These are phyloP conservation scores for Fusarium graminum DNA, from an alignment of 2,329 filamentous ascomycete genomes.

Conservation along the genomic window DNA sequence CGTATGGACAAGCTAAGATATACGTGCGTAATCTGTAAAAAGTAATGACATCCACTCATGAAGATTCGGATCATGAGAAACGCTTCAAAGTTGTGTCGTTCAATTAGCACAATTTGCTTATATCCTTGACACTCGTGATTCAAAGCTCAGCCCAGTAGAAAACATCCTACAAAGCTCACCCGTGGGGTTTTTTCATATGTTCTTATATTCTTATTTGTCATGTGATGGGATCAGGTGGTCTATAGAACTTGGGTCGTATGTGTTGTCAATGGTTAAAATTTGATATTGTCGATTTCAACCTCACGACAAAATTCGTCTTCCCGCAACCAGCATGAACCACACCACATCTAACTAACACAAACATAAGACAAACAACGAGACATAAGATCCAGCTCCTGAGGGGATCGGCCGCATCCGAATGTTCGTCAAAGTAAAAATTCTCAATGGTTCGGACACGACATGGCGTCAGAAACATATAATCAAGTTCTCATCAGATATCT, in stretches of 20 bases:
- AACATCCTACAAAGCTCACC: neutral
- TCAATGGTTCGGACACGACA: constrained; percentile 16
- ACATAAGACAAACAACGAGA: neutral
- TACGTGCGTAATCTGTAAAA: constrained; percentile 46
- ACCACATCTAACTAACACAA: neutral
- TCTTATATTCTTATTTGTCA: neutral
- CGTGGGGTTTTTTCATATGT: neutral
- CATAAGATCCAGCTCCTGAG: neutral
- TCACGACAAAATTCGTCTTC: neutral
- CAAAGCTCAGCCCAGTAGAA: neutral
- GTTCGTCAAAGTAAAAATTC: neutral
- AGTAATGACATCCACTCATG: constrained; percentile 43
- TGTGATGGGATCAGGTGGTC: neutral
- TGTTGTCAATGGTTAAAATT: neutral
- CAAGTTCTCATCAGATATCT: constrained; percentile 47
- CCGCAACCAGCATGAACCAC: constrained; percentile 5
- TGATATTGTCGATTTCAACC: constrained; percentile 1
- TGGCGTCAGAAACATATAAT: constrained; percentile 37
- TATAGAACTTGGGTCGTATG: neutral
- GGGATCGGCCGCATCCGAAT: neutral
- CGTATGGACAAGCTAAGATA: constrained; percentile 81
- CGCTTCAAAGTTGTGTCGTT: neutral
- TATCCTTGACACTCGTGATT: neutral
- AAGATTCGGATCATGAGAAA: constrained; percentile 21
- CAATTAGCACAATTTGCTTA: neutral